Conservation (phyloP, 352 stramenopile species). For the Globisporangium takayamanum region DNA sequence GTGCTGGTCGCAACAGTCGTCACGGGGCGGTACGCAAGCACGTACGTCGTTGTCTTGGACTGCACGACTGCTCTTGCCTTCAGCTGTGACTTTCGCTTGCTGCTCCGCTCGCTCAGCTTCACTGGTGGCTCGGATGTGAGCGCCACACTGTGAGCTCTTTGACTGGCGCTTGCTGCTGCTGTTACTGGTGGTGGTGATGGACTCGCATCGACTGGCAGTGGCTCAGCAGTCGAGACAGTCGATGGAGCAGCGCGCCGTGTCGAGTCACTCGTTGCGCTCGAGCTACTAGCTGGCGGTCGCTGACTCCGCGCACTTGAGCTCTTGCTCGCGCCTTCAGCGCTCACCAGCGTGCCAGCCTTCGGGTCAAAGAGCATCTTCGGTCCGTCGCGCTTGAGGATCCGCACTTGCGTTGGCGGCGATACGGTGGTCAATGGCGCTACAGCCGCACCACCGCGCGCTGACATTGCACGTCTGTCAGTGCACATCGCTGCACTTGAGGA, state of each 20-base stretch:
- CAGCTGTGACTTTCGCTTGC: not conserved
- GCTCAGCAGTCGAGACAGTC: not conserved
- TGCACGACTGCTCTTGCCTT: not conserved
- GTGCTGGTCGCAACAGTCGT: not conserved
- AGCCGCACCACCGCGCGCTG: too few species aligned
- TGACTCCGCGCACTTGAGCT: not conserved
- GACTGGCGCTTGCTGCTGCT: not conserved
- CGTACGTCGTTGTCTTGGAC: too few species aligned
- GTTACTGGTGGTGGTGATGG: not conserved
- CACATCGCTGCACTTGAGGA: too few species aligned
- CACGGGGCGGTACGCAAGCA: too few species aligned
- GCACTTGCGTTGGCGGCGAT: slow-evolving; percentile 17
- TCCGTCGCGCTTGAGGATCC: slow-evolving; percentile 45
- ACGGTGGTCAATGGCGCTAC: not conserved
- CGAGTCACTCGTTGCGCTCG: not conserved
- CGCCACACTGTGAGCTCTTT: not conserved
- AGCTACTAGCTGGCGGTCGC: not conserved
- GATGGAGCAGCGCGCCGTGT: not conserved
- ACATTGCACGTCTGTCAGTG: too few species aligned
- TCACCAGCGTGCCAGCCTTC: slow-evolving; percentile 56
- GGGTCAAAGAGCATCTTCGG: slow-evolving; percentile 72
- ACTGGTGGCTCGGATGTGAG: not conserved
- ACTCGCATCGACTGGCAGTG: not conserved
- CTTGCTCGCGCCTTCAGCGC: slow-evolving; percentile 18
- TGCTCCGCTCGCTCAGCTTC: not conserved